These are phyloP conservation scores for Calonectria fujianensis DNA, from an alignment of 2,329 filamentous ascomycete species.

Conservation along the genomic window DNA sequence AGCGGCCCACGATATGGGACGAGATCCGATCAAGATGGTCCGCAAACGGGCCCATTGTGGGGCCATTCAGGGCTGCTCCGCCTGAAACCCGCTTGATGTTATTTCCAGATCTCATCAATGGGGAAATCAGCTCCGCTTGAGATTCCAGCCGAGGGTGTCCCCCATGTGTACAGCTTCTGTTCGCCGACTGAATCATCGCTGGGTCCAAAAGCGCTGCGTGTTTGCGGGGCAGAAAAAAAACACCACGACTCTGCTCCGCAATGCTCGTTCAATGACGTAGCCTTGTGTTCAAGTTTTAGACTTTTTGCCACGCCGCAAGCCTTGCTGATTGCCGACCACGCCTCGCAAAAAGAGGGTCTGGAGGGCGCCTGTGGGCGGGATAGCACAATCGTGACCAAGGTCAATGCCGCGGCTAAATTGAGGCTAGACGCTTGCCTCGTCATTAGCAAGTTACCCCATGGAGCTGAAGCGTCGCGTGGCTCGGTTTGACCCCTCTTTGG, in stretches of 20 bases:
- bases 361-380: not conserved
- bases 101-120: not conserved
- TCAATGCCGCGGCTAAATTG: slow-evolving; percentile 7
- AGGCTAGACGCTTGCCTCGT: not conserved
- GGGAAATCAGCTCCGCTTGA: not conserved
- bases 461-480: slow-evolving; percentile 14
- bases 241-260: not conserved
- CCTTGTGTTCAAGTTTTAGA: not conserved
- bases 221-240: not conserved
- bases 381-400: not conserved
- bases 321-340: not conserved
- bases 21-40: slow-evolving; percentile 4
- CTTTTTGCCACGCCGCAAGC: not conserved
- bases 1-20: not conserved
- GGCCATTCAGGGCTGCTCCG: not conserved
- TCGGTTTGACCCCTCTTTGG: slow-evolving; percentile 5
- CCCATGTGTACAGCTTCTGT: too few species aligned
- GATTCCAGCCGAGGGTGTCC: not conserved
- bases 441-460: not conserved
- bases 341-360: not conserved
- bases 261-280: not conserved
- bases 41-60: slow-evolving; percentile 20
- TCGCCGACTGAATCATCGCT: not conserved
- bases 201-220: too few species aligned
- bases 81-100: slow-evolving; percentile 1